Evolutionary conservation across 2,329 filamentous ascomycete genomes (phyloP), one percentile per base, ranked within the genome.

Genomic region (Diaporthe humulicola): DNA sequence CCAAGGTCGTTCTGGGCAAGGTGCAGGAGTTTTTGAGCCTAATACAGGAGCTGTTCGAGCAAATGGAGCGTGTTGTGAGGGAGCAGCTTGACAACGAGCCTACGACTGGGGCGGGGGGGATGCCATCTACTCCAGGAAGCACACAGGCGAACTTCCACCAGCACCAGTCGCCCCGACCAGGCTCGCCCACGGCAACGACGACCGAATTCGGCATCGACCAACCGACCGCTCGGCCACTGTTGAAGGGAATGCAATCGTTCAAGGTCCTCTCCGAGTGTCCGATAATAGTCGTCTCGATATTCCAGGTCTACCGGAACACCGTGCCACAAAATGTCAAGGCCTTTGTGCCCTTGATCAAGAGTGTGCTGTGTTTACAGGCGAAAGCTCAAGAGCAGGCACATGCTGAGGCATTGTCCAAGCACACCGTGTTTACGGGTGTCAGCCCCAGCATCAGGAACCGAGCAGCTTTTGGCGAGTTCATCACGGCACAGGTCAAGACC

Each of bases 181-280:
- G 93, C 71, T 99, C 97, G 4, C 97, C 97, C 5, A 94, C 96
- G 12, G 93, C 94, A 3, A 93, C 95, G 1, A 91, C 94, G 4
- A 90, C 93, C 25, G 97, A 98, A 77, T 90, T 98, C 69, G 95
- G 92, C 8, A 90, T 92, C 19, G 96, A 98, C 79, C 95, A 96
- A 81, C 93, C 95, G 79, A 95, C 85, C 10, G 92, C 91, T 73
- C 92, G 96, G 74, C 93, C 95, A 66, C 85, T 99, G 45, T 87
- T 96, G 72, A 98, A 95, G 84, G 97, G 97, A 40, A 98, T 98
- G 95, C 95, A 98, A 82, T 99, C 97, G 1, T 99, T 99, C 90
- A 99, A 98, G 84, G 96, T 99, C 33, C 90, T 99, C 6, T 95
- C 96, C 1, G 97, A 99, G 83, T 99, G 97, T 79, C 97, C 97